Conservation (phyloP, 305 asterid genomes). For the Caryopteris hybrid region DNA sequence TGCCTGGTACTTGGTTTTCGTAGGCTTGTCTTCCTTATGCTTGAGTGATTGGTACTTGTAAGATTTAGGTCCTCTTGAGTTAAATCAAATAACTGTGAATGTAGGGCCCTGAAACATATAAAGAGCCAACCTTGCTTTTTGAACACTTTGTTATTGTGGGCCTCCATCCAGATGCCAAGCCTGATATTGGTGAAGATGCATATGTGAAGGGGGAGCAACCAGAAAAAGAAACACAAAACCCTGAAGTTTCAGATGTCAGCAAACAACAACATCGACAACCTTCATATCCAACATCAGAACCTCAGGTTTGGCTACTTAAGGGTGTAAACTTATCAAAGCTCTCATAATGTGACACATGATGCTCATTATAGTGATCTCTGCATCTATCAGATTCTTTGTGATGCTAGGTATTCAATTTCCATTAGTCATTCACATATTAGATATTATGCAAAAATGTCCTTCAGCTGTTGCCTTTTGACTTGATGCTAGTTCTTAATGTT, state of each 20-base stretch:
- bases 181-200: constrained; percentile 77
- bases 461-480: constrained; percentile 6
- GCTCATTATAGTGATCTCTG: not conserved
- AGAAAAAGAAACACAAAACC: constrained; percentile 48
- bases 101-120: constrained; percentile 73
- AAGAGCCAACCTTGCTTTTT: constrained; percentile 73
- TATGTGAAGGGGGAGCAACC: constrained; percentile 57
- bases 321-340: not conserved
- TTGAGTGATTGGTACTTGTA: constrained; percentile 14
- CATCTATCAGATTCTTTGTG: not conserved
- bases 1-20: not conserved
- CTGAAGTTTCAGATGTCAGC: constrained; percentile 37
- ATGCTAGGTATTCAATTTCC: not conserved
- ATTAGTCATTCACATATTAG: not conserved
- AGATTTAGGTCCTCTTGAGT: constrained; percentile 15
- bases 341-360: not conserved
- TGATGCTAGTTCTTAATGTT: not conserved
- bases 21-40: constrained; percentile 7
- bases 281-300: constrained; percentile 61
- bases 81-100: constrained; percentile 29
- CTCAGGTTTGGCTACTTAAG: constrained; percentile 59
- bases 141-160: constrained; percentile 87
- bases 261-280: constrained; percentile 40
- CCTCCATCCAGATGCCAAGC: constrained; percentile 83
- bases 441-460: not conserved